phyloP scores from a whole-genome alignment of 352 stramenopile species.

The Detonula confervacea region DNA sequence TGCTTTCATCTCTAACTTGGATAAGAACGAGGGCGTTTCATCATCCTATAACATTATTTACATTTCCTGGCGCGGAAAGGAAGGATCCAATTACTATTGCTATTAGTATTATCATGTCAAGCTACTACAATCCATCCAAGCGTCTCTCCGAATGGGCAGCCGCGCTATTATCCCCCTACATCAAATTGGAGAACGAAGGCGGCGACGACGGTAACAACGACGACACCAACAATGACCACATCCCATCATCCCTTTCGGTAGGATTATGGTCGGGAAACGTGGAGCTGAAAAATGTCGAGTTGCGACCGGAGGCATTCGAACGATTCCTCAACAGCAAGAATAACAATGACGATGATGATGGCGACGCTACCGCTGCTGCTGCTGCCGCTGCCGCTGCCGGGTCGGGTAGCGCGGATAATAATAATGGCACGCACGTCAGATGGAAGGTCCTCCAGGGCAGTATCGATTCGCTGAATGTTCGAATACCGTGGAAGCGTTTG shows the following conservation, averaged over 20 bases:
- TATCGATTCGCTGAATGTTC: conserved; percentile 53
- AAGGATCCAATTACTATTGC: too few relatives aligned
- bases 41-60: too few relatives aligned
- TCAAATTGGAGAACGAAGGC: conserved; percentile 54
- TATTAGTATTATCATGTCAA: conserved; percentile 19
- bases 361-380: too few relatives aligned
- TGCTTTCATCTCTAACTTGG: too few relatives aligned
- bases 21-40: too few relatives aligned
- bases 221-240: conserved; percentile 1
- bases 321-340: conserved; percentile 43
- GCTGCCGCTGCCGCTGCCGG: too few relatives aligned
- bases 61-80: too few relatives aligned
- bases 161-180: conserved; percentile 54
- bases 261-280: conserved; percentile 62
- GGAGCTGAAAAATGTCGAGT: conserved; percentile 60
- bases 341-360: conserved; percentile 6
- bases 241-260: conserved; percentile 39
- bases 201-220: not conserved
- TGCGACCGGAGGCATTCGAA: conserved; percentile 60
- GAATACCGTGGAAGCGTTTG: conserved; percentile 62
- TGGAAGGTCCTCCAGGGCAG: conserved; percentile 59
- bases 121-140: conserved; percentile 53
- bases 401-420: not conserved
- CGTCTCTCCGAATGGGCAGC: conserved; percentile 60
- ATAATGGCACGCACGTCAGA: conserved; percentile 25